Evolutionary conservation across 1,284 basidiomycete genomes (phyloP).

Genomic region (Ustilago hordei): DNA sequence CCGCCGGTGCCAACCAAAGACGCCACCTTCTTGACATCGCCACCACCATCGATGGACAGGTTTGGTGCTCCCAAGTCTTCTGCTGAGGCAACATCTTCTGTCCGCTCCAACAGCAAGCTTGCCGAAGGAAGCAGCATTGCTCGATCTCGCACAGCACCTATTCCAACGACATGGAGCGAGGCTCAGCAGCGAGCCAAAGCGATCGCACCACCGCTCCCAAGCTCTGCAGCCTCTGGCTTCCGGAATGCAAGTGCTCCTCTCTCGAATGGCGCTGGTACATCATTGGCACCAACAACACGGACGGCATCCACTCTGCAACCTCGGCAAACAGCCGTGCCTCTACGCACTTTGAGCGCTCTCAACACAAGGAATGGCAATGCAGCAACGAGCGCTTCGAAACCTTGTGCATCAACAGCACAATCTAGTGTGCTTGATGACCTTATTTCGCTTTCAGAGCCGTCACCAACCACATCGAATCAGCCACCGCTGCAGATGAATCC

Average conservation of each 20-base stretch:
- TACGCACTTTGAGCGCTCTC: slow-evolving; percentile 41
- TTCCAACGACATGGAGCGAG: slow-evolving; percentile 55
- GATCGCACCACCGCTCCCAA: slow-evolving; percentile 33
- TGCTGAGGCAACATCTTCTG: slow-evolving; percentile 9
- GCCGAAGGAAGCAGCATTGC: slow-evolving; percentile 39
- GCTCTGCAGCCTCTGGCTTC: slow-evolving; percentile 14
- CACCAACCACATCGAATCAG: slow-evolving; percentile 24
- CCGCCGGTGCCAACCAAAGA: slow-evolving; percentile 61
- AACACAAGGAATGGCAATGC: slow-evolving; percentile 19
- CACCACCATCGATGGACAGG: slow-evolving; percentile 19
- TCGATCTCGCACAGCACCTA: slow-evolving; percentile 55
- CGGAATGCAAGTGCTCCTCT: slow-evolving; percentile 17
- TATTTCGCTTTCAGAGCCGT: slow-evolving; percentile 35
- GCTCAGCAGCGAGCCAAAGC: slow-evolving; percentile 42
- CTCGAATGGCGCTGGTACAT: slow-evolving; percentile 1
- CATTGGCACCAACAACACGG: slow-evolving; percentile 6
- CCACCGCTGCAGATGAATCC: slow-evolving; percentile 55
- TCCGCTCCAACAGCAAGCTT: slow-evolving; percentile 1
- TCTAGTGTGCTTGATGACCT: slow-evolving; percentile 57
- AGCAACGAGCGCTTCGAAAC: slow-evolving; percentile 9
- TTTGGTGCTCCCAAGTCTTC: slow-evolving; percentile 14
- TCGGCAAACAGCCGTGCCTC: slow-evolving; percentile 21
- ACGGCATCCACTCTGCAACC: slow-evolving; percentile 17
- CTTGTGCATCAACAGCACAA: slow-evolving; percentile 22
- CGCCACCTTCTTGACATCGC: slow-evolving; percentile 42